These are phyloP conservation scores for Testicularia cyperi DNA, from an alignment of 1,284 basidiomycete genomes.

Conservation along the genomic window DNA sequence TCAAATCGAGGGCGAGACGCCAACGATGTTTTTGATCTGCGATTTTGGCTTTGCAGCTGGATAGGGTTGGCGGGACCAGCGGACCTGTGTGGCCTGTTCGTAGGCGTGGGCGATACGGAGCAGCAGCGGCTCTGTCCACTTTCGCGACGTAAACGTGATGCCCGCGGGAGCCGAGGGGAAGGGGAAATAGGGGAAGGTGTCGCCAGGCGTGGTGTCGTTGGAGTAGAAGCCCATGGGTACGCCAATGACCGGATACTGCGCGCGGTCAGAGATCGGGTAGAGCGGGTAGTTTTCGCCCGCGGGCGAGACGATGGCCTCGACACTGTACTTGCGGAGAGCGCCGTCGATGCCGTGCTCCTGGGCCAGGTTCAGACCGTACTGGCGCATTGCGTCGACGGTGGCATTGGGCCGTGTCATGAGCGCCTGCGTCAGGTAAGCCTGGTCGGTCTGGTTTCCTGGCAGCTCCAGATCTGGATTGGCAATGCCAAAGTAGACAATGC, in stretches of 20 bases:
- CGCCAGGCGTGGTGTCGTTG: conserved; percentile 6
- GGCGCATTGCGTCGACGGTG: conserved; percentile 11
- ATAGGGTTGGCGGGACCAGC: conserved; percentile 66
- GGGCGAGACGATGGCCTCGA: conserved; percentile 10
- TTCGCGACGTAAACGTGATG: conserved; percentile 68
- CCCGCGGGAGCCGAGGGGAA: conserved; percentile 64
- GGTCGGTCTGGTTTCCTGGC: conserved; percentile 17
- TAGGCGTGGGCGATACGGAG: conserved; percentile 69
- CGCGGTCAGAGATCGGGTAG: conserved; percentile 14
- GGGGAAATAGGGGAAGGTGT: conserved; percentile 12
- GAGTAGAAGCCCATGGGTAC: conserved; percentile 30
- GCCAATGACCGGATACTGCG: conserved; percentile 21
- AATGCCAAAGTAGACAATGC: conserved; percentile 26
- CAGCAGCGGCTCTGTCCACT: conserved; percentile 68
- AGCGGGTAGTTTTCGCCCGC: conserved; percentile 12
- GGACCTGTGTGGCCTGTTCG: conserved; percentile 68
- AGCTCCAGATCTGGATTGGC: conserved; percentile 10
- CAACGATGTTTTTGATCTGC: conserved; percentile 67
- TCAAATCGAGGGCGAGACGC: too few species aligned
- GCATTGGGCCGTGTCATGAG: conserved; percentile 21
- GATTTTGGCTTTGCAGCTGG: conserved; percentile 68
- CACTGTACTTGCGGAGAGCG: conserved; percentile 4
- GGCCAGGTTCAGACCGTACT: conserved; percentile 5
- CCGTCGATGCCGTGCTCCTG: conserved; percentile 13
- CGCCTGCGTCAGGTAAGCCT: conserved; percentile 20